Evolutionary conservation across 371 early-diverging fungal species (phyloP), one percentile per base, ranked within the genome.

Genomic region (Mucor mucedo): DNA sequence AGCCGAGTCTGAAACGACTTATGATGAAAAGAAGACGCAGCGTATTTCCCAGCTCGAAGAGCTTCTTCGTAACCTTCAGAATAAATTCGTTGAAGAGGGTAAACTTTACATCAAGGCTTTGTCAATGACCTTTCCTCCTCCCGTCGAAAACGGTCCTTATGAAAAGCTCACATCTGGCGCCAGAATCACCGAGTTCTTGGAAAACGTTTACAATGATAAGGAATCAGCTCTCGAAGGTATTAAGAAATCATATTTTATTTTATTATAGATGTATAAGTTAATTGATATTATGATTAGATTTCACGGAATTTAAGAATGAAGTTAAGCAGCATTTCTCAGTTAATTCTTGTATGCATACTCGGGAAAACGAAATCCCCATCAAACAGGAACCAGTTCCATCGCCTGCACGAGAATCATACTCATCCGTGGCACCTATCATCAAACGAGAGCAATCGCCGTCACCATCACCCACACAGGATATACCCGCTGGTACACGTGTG

Each of bases 21-120:
- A 84, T 44, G 91, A 91, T 61, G 57, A 50, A 13, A 77, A 69
- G 32, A 90, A 90, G 66, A 65, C 80, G 0, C 62, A 70, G 57
- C 86, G 90, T 16, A 69, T 60, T 33, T 29, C 33, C n/a, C 69
- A 77, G 54, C 47, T 77, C n/a, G 73, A 76, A 40, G 39, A 47
- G 29, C 45, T 75, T 4, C 33, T 74, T 5, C 64, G 66, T 27
- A 62, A 69, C 5, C 27, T 21, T 8, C 58, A 70, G 40, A 28
- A 60, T 11, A 45, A 44, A 13, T 9, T 68, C 7, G n/a, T 13
- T 4, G 3, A 32, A 29, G 52, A 42, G 45, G 11, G 27, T 1
- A 11, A 54, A 3, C 45, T 60, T n/a, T 16, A 63, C 2, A 48
- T 56, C 3, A 48, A 69, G 21, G 8, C 21, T 0, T 16, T 38